These are phyloP conservation scores for Pistacia integerrima DNA, from an alignment of 345 rosid species.

Conservation along the genomic window DNA sequence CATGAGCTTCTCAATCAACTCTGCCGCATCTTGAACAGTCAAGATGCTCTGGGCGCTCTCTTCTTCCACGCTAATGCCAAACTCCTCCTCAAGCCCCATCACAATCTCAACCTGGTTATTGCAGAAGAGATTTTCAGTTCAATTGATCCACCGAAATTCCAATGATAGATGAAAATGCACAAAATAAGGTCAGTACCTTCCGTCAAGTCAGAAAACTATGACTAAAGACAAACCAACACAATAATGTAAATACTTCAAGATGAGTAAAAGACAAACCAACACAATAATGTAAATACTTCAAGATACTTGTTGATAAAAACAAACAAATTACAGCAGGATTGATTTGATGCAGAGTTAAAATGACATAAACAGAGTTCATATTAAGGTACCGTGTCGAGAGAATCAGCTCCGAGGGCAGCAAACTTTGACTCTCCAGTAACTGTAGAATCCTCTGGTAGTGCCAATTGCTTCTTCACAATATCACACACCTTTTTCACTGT, in stretches of 20 bases:
- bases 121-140: neutral
- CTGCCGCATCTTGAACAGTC: slow-evolving; percentile 76
- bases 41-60: slow-evolving; percentile 63
- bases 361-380: neutral
- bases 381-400: slow-evolving; percentile 51
- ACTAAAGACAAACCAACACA: too few relatives aligned
- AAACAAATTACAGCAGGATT: slow-evolving; percentile 24
- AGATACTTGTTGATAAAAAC: neutral
- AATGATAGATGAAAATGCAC: too few relatives aligned
- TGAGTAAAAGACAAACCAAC: neutral
- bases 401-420: slow-evolving; percentile 49
- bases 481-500: slow-evolving; percentile 43
- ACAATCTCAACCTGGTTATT: slow-evolving; percentile 66
- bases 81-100: slow-evolving; percentile 75
- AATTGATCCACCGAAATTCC: neutral
- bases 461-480: slow-evolving; percentile 55
- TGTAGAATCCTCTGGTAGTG: slow-evolving; percentile 34
- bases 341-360: slow-evolving; percentile 27
- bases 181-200: too few relatives aligned
- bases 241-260: too few relatives aligned
- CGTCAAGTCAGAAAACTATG: too few relatives aligned
- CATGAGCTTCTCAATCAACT: slow-evolving; percentile 60
- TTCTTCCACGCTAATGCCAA: slow-evolving; percentile 71
- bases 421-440: slow-evolving; percentile 54
- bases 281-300: neutral